These are phyloP conservation scores for Alloteropsis semialata DNA, from an alignment of 176 grass and related monocot genomes.

Conservation along the genomic window DNA sequence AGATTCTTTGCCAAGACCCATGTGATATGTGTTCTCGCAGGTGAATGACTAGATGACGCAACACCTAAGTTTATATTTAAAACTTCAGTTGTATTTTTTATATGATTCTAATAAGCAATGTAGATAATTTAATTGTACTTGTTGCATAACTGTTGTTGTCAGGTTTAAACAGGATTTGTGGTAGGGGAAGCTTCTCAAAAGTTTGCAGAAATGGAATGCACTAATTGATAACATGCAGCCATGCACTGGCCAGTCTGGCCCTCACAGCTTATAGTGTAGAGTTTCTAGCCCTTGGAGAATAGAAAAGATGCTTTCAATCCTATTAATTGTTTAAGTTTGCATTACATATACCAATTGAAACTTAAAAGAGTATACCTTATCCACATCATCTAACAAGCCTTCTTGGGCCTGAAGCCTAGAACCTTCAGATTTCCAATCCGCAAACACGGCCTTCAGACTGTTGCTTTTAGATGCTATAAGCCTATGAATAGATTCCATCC, in stretches of 20 bases:
- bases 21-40: neutral
- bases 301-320: neutral
- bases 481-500: neutral
- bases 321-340: neutral
- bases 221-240: neutral
- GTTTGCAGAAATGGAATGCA: neutral
- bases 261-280: neutral
- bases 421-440: constrained; percentile 3
- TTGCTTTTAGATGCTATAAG: constrained; percentile 16
- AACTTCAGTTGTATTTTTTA: neutral
- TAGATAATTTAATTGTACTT: neutral
- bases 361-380: constrained; percentile 35
- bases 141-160: neutral
- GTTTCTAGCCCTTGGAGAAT: neutral
- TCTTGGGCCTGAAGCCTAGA: constrained; percentile 5
- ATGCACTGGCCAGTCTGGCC: no score
- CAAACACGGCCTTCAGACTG: neutral
- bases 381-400: neutral
- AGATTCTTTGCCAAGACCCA: neutral
- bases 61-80: neutral
- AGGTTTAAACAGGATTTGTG: neutral
- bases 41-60: neutral
- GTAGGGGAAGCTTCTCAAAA: neutral
- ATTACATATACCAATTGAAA: neutral
- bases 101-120: neutral